Percentiles rank a stretch among this genome's conserved stretches.
Conservation (phyloP, 1,284 basidiomycete genomes). For the Neonothopanus nambi region DNA sequence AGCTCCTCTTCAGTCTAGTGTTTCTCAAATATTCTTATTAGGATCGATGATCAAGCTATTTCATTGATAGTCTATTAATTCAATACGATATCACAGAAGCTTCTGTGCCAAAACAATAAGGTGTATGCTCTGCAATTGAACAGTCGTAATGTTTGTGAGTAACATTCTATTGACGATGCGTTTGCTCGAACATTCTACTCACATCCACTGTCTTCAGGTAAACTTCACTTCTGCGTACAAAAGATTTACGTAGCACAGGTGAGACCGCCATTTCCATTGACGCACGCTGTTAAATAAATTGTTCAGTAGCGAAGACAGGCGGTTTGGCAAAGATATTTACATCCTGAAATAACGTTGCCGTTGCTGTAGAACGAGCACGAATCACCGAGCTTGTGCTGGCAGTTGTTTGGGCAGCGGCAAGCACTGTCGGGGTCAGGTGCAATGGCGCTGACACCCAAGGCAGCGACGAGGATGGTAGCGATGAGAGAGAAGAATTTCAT, state of each 20-base stretch:
- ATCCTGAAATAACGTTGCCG: slow-evolving; percentile 3
- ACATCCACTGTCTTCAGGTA: too few relatives aligned
- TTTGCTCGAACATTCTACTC: too few relatives aligned
- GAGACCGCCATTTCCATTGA: slow-evolving; percentile 5
- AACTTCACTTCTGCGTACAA: background rate
- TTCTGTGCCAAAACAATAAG: too few relatives aligned
- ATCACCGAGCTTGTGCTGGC: background rate
- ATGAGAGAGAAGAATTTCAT: slow-evolving; percentile 9
- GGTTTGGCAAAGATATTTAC: background rate
- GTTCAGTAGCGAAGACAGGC: too few relatives aligned
- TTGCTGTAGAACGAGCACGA: slow-evolving; percentile 5
- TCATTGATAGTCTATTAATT: too few relatives aligned
- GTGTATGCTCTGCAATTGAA: too few relatives aligned
- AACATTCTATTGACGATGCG: too few relatives aligned
- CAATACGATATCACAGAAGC: too few relatives aligned
- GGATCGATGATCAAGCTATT: too few relatives aligned
- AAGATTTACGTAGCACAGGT: slow-evolving; percentile 1
- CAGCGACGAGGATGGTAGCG: slow-evolving; percentile 1
- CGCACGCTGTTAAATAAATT: background rate
- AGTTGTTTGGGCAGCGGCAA: slow-evolving; percentile 5
- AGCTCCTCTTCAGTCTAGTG: too few relatives aligned
- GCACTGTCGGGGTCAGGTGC: slow-evolving; percentile 6
- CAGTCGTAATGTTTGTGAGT: too few relatives aligned
- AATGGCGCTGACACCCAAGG: slow-evolving; percentile 4
- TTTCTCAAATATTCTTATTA: too few relatives aligned